Conservation (phyloP, 2,329 filamentous ascomycete species). For the Salinomyces thailandicus region DNA sequence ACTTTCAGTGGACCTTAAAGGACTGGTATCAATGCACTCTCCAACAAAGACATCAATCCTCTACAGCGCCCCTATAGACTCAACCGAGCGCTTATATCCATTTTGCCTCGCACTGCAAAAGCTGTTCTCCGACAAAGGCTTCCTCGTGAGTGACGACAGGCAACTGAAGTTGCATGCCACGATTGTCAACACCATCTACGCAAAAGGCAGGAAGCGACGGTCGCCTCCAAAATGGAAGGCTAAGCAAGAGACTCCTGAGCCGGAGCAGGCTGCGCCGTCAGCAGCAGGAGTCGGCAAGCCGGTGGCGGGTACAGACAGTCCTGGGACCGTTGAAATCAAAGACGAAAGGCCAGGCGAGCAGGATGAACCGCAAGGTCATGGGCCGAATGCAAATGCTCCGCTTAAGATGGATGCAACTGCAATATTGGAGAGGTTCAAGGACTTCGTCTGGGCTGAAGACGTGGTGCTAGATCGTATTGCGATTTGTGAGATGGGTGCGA, state of each 20-base stretch:
- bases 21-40: conserved; percentile 51
- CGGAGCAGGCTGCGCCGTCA: background rate
- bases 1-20: conserved; percentile 32
- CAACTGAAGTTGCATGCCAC: conserved; percentile 73
- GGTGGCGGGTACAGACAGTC: background rate
- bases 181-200: conserved; percentile 75
- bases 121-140: conserved; percentile 44
- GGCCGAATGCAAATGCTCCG: conserved; percentile 25
- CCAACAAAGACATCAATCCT: conserved; percentile 50
- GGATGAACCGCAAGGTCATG: conserved; percentile 20
- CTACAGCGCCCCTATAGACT: conserved; percentile 52
- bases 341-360: background rate
- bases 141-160: conserved; percentile 50
- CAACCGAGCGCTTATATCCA: conserved; percentile 38
- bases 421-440: conserved; percentile 46
- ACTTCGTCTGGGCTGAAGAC: conserved; percentile 60
- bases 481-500: conserved; percentile 82
- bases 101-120: conserved; percentile 50
- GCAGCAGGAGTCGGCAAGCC: background rate
- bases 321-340: background rate
- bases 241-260: conserved; percentile 3
- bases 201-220: conserved; percentile 33
- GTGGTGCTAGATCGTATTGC: conserved; percentile 60
- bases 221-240: conserved; percentile 7
- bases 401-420: conserved; percentile 32